Evolutionary conservation across 768 basidiomycete genomes (phyloP), one percentile per base, ranked within the genome.

Genomic region (Suillus plorans): DNA sequence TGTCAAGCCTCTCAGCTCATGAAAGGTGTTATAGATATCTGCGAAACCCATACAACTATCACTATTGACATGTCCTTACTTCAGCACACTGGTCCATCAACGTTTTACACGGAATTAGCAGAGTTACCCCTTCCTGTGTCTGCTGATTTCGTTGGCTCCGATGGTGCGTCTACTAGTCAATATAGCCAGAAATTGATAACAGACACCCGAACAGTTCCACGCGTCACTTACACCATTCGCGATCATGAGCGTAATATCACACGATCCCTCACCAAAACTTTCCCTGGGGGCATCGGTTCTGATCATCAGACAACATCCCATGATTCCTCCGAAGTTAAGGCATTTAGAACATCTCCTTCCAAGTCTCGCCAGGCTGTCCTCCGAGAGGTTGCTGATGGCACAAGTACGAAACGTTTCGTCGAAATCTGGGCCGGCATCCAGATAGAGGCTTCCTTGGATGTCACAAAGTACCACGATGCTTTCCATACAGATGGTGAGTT

Each of bases 401-500:
- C 66, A 39, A 44, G 59, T 31, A 78, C 81, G 66, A 84, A 80
- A 66, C 80, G 87, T 39, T 84, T 79, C 60, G 80, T 90, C 0
- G 89, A 91, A 71, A 74, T 91, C 16, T 90, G 88, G 87, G 69
- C 73, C 0, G 79, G 77, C 0, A 76, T 80, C 39, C 67, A 72
- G 10, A 71, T 87, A 2, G 80, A 84, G 59, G 78, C 76, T 0
- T 82, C 81, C 0, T 69, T 83, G 37, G 86, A 90, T 41, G 87
- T 90, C 14, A 84, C 87, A 1, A 81, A 85, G 31, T 69, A 70
- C 5, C 88, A 90, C 64, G 85, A 82, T 0, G 79, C 81, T 12
- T 90, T 89, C 67, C 88, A 88, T 67, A 77, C 82, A 5, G 89
- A 91, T 67, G 87, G 89, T 87, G 65, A 64, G 72, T 57, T 25